Conservation (phyloP, 805 yeast species). For the Candida railenensis region DNA sequence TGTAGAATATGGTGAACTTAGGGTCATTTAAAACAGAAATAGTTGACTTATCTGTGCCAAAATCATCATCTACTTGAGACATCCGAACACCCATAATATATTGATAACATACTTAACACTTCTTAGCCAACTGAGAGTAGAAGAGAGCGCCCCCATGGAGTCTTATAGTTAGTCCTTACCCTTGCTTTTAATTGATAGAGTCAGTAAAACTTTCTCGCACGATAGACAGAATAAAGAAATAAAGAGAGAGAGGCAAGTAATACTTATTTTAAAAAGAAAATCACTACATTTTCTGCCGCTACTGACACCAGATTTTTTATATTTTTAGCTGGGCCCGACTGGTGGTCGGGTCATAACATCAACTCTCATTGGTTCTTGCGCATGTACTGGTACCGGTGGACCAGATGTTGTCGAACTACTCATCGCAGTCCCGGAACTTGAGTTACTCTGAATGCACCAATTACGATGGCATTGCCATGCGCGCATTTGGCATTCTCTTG, state of each 20-base stretch:
- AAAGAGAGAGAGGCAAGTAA: background rate
- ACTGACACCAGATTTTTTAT: background rate
- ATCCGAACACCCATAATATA: too few relatives aligned
- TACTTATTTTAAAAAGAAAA: background rate
- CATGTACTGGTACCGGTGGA: slow-evolving; percentile 3
- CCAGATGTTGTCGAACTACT: background rate
- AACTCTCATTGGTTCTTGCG: slow-evolving; percentile 4
- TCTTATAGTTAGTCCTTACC: too few relatives aligned
- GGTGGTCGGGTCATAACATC: slow-evolving; percentile 3
- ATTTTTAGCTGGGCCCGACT: background rate
- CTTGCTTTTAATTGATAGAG: too few relatives aligned
- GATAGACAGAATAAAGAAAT: background rate
- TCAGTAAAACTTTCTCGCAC: too few relatives aligned
- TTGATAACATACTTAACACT: too few relatives aligned
- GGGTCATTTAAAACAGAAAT: too few relatives aligned
- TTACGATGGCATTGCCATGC: slow-evolving; percentile 94
- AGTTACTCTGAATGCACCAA: slow-evolving; percentile 73
- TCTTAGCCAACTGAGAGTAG: too few relatives aligned
- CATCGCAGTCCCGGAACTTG: slow-evolving; percentile 15
- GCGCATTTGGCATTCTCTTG: slow-evolving; percentile 83
- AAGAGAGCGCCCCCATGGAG: too few relatives aligned
- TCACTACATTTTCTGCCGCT: background rate
- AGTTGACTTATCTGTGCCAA: too few relatives aligned
- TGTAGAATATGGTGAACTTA: too few relatives aligned
- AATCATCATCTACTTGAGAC: too few relatives aligned